Base-by-base conservation (phyloP, 768 basidiomycete species). In the Termitomyces sp. region DNA sequence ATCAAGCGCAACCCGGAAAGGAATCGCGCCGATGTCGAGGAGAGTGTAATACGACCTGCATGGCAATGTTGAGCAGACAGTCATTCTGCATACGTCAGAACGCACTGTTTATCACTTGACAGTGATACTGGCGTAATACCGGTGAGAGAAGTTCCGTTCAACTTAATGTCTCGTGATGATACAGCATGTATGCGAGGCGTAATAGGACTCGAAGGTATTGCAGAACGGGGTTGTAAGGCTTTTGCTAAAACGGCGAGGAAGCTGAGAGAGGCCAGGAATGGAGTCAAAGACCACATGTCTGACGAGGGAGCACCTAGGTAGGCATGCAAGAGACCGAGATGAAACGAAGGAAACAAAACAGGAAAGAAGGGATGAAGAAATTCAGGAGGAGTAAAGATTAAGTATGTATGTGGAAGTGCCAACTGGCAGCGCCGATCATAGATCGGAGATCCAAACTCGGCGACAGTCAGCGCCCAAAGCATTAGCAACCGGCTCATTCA, bases 1-100 rank as follows among this genome's bases (percentile, higher is more conserved):
- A 67, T 92, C 90, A 45, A 92, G 72, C 0, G 82, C 83, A 20
- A 85, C 82, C 16, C 88, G 84, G 63, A 90, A 86, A 64, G 72
- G 81, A 56, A 89, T 81, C 55, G 75, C 73, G 33, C 89, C 90
- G 28, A 78, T 73, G 60, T 80, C 69, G 56, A 91, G 77, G 41
- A 87, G 69, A 20, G 80, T 72, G 63, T 80, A 90, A 65, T 90
- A 92, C 2, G 89, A 84, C 65, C 90, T 91, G 62, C 16, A 60
- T 45, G 22, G 31, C 41, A 50, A 51, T 37, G 52, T 42, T 28
- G 54, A 65, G 56, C 62, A 54, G 51, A 34, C 20, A 16, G 28
- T 22, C 12, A 56, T 52, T 45, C 33, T 42, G 54, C 16, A 44
- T n/a, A 51, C 54, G 51, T 34, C 41, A 34, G 22, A 24, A 73